Conservation (phyloP, 2,329 filamentous ascomycete genomes). For the Xylaria sp. region DNA sequence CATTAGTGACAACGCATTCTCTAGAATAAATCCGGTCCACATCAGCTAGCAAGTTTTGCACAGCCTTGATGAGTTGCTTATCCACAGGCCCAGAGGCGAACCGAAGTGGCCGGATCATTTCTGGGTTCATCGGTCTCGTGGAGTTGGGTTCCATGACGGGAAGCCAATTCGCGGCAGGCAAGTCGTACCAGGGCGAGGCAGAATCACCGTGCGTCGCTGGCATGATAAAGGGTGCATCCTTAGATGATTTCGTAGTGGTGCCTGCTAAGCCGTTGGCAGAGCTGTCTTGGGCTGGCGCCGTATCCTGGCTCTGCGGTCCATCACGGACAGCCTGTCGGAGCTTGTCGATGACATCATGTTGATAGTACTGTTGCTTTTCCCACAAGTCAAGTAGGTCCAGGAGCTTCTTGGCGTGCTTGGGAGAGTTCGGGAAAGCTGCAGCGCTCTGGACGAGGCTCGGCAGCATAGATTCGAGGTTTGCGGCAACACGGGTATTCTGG, state of each 20-base stretch:
- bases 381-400: constrained; percentile 74
- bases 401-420: constrained; percentile 75
- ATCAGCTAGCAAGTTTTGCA: constrained; percentile 76
- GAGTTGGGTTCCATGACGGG: constrained; percentile 82
- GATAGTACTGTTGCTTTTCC: constrained; percentile 74
- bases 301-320: constrained; percentile 45
- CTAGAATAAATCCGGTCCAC: constrained; percentile 75
- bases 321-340: constrained; percentile 68
- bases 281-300: constrained; percentile 37
- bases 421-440: constrained; percentile 67
- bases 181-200: constrained; percentile 79
- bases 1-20: constrained; percentile 58
- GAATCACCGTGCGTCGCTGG: constrained; percentile 82
- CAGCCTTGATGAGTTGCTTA: constrained; percentile 70
- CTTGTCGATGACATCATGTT: constrained; percentile 62
- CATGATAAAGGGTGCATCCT: constrained; percentile 74
- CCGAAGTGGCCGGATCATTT: constrained; percentile 76
- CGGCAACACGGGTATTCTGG: constrained; percentile 63
- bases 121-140: constrained; percentile 76
- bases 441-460: constrained; percentile 70
- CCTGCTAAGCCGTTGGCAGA: constrained; percentile 42
- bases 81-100: constrained; percentile 76
- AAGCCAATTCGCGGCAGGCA: constrained; percentile 84
- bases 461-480: constrained; percentile 68
- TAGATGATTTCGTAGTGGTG: constrained; percentile 55